Evolutionary conservation across 495 filamentous ascomycete genomes (phyloP), one percentile per base, ranked within the genome.

Genomic region (Penicillium verhagenii): DNA sequence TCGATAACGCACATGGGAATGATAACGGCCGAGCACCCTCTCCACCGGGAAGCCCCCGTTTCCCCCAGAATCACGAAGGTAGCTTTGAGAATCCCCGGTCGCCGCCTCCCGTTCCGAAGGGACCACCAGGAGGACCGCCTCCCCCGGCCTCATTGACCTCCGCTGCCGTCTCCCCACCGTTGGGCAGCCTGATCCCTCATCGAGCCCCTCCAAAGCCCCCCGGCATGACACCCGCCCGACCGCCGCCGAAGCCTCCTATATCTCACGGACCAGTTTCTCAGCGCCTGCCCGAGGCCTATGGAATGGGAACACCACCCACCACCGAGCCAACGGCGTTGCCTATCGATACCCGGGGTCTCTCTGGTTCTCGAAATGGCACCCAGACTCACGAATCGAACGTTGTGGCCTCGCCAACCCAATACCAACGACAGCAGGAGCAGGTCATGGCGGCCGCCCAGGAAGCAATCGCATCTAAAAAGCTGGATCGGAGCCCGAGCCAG

Each of bases 61-160:
- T 97, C 70, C 94, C 95, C 19, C 83, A 87, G 56, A 92, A 91
- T 70, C 86, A 91, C 70, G 88, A 92, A 74, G 86, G 86, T 50
- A 97, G 92, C 76, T 98, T 98, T 68, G 94, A 98, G 72, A 97
- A 97, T 59, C 94, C 94, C 39, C 84, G 94, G 53, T 88, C 93
- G 8, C 90, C 94, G 14, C 94, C 94, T 53, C 94, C 94, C 2
- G 87, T 97, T 47, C 94, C 94, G 53, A 77, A 84, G 50, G 83
- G 68, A 60, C 56, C 70, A 21, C 61, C 70, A n/a, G 56, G 59
- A 31, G 57, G 59, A 31, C 54, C 35, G 7, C 21, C 57, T 1
- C 59, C 53, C 16, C 54, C 42, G n/a, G 42, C 42, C 5, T 24
- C 42, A 7, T 33, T 52, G 23, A 18, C 51, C 19, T 23, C 48